Evolutionary conservation across 768 basidiomycete species (phyloP).

Genomic region (Podaxis sp.): DNA sequence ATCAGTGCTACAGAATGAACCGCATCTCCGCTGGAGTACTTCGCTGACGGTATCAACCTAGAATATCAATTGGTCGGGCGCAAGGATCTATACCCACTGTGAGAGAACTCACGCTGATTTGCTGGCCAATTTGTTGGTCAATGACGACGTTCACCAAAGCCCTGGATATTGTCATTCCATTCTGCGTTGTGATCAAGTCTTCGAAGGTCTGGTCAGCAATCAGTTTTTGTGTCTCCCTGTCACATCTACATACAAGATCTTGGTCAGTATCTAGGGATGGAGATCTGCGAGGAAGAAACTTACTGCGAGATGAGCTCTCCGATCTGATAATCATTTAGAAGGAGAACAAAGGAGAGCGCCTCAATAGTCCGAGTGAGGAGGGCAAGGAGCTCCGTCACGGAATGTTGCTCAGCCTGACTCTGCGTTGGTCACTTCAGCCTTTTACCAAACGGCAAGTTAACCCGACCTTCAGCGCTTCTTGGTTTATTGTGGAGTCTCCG

Average conservation of each 20-base stretch:
- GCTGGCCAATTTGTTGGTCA: conserved; percentile 96
- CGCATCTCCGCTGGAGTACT: conserved; percentile 90
- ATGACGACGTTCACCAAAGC: conserved; percentile 94
- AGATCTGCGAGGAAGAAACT: conserved; percentile 25
- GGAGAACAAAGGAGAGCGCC: conserved; percentile 89
- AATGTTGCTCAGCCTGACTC: conserved; percentile 73
- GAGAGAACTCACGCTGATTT: conserved; percentile 73
- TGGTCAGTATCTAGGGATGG: conserved; percentile 10
- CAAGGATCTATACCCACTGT: background rate
- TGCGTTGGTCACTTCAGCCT: background rate
- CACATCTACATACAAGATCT: conserved; percentile 52
- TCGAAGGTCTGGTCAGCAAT: conserved; percentile 78
- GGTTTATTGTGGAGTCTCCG: conserved; percentile 61
- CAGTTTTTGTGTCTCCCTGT: conserved; percentile 65
- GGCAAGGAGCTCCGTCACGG: conserved; percentile 72
- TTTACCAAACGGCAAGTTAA: background rate
- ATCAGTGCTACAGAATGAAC: conserved; percentile 96
- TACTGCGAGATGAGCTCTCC: conserved; percentile 83
- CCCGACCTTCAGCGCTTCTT: conserved; percentile 86
- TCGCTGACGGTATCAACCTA: conserved; percentile 98
- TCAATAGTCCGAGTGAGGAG: conserved; percentile 88
- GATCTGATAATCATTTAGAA: conserved; percentile 89
- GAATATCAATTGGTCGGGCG: conserved; percentile 15
- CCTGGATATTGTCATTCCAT: conserved; percentile 86
- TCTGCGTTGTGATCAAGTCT: conserved; percentile 79